phyloP scores from a whole-genome alignment of 305 asterid genomes.

The Withania somnifera region DNA sequence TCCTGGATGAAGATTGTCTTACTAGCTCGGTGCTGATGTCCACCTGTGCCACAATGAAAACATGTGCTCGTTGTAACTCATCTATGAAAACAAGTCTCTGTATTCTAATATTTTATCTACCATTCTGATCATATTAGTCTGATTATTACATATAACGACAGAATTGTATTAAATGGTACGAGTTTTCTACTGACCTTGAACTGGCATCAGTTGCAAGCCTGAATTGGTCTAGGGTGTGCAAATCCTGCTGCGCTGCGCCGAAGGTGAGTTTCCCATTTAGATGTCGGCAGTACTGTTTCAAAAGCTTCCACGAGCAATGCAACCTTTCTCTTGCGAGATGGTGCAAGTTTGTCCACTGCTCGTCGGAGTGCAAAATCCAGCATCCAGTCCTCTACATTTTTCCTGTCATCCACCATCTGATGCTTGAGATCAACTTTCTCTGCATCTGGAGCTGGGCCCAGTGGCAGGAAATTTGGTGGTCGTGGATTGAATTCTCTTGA shows the following conservation, averaged over 20 bases:
- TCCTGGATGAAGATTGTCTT: neutral
- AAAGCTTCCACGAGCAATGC: conserved; percentile 80
- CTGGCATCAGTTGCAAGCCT: conserved; percentile 51
- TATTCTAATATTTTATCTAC: neutral
- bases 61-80: neutral
- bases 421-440: conserved; percentile 81
- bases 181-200: conserved; percentile 18
- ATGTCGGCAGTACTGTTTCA: conserved; percentile 63
- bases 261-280: conserved; percentile 31
- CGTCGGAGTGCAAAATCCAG: conserved; percentile 72
- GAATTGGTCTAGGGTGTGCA: conserved; percentile 31
- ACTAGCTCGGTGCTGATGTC: neutral
- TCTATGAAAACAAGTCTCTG: neutral
- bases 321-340: conserved; percentile 71
- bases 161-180: neutral
- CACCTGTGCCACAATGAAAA: neutral
- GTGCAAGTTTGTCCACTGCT: conserved; percentile 57
- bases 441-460: conserved; percentile 51
- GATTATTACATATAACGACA: neutral
- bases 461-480: conserved; percentile 54
- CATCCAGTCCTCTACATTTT: conserved; percentile 83
- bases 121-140: neutral
- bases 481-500: conserved; percentile 51
- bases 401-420: conserved; percentile 60
- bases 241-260: conserved; percentile 25